Evolutionary conservation across 331 rosid genomes (phyloP).

Genomic region (Malus hybrid): DNA sequence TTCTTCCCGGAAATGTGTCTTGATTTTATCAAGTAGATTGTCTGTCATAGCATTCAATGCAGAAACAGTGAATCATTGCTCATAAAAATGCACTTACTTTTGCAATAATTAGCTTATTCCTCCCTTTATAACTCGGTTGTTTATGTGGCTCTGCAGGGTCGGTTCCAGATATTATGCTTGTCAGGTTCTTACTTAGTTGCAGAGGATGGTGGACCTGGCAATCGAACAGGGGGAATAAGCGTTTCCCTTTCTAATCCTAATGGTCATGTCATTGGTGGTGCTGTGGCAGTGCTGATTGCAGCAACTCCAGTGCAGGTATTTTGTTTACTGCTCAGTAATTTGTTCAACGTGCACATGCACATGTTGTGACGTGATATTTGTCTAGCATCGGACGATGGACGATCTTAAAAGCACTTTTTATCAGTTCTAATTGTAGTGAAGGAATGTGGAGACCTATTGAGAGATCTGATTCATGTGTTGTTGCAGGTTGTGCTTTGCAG

Average conservation of each 20-base stretch:
- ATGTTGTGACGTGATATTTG: background rate
- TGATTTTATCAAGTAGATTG: background rate
- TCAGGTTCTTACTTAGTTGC: slow-evolving; percentile 96
- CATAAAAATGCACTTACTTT: background rate
- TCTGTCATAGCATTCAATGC: background rate
- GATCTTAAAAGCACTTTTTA: background rate
- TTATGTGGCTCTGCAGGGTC: slow-evolving; percentile 52
- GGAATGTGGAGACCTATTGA: slow-evolving; percentile 1
- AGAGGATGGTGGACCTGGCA: slow-evolving; percentile 86
- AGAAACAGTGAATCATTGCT: background rate
- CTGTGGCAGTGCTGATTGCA: slow-evolving; percentile 66
- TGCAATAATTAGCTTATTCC: background rate
- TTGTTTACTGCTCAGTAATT: slow-evolving; percentile 6
- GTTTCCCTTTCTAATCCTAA: slow-evolving; percentile 81
- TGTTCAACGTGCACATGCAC: background rate
- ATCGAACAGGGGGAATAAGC: slow-evolving; percentile 79
- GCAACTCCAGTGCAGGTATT: slow-evolving; percentile 89
- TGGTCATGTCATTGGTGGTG: slow-evolving; percentile 86
- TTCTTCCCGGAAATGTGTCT: background rate
- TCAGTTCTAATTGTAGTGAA: background rate
- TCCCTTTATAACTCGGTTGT: background rate
- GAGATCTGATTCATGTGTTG: slow-evolving; percentile 1
- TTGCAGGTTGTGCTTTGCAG: slow-evolving; percentile 86
- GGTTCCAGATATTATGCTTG: slow-evolving; percentile 80
- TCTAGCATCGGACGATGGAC: background rate